These are phyloP conservation scores for Lipomyces lipofer DNA, from an alignment of 805 yeast genomes.

Conservation along the genomic window DNA sequence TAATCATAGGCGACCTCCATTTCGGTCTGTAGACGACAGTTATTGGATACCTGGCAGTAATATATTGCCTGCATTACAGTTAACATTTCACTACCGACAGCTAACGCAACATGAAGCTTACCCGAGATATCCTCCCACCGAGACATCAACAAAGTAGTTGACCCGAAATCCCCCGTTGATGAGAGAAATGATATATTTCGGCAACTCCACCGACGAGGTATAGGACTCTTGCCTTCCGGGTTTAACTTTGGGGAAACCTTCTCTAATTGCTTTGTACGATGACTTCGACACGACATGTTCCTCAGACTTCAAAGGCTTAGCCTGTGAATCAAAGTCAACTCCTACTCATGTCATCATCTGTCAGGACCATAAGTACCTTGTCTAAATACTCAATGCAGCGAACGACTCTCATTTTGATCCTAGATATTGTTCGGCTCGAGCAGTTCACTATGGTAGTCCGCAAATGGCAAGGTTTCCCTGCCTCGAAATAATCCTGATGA, in stretches of 20 bases:
- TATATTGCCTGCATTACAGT: not conserved
- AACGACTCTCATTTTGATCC: slow-evolving; percentile 13
- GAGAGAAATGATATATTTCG: slow-evolving; percentile 2
- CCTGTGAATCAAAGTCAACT: not conserved
- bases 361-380: not conserved
- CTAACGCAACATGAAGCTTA: not conserved
- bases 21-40: not conserved
- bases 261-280: not conserved
- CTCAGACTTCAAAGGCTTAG: not conserved
- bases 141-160: slow-evolving; percentile 3
- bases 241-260: slow-evolving; percentile 11
- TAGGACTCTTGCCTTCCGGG: slow-evolving; percentile 1
- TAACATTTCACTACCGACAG: not conserved
- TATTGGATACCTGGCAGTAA: not conserved
- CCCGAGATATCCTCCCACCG: slow-evolving; percentile 8
- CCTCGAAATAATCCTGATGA: slow-evolving; percentile 4
- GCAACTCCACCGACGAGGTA: slow-evolving; percentile 4
- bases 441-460: not conserved
- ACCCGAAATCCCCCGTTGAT: not conserved
- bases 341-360: no score
- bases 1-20: no score
- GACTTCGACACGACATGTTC: slow-evolving; percentile 10
- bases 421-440: slow-evolving; percentile 2
- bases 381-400: slow-evolving; percentile 9
- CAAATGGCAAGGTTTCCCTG: slow-evolving; percentile 6